Conservation (phyloP, 768 basidiomycete genomes). For the Gautieria morchelliformis region DNA sequence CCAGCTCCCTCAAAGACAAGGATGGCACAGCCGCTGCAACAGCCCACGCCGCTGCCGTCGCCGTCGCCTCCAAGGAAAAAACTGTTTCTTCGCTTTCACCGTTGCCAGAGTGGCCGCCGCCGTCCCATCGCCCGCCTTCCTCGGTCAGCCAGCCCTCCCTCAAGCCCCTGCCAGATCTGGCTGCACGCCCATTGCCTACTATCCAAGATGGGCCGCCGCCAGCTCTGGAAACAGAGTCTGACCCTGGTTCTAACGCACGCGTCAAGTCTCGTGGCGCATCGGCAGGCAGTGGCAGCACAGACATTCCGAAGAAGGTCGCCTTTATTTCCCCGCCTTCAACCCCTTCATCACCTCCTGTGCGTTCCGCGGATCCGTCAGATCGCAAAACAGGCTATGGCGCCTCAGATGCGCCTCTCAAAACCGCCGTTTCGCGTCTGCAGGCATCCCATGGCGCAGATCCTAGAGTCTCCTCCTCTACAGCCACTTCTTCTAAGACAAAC, state of each 20-base stretch:
- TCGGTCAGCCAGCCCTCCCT: conserved; percentile 31
- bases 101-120: conserved; percentile 60
- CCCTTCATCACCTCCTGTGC: conserved; percentile 27
- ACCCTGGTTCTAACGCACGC: conserved; percentile 17
- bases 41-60: conserved; percentile 21
- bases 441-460: conserved; percentile 58
- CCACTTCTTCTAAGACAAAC: conserved; percentile 60
- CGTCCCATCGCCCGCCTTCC: conserved; percentile 20
- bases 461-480: conserved; percentile 55
- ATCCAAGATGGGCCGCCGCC: conserved; percentile 25
- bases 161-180: conserved; percentile 63
- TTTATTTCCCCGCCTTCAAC: conserved; percentile 78
- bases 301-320: conserved; percentile 69
- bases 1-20: conserved; percentile 45
- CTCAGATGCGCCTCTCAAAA: conserved; percentile 36
- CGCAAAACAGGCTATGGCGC: not conserved
- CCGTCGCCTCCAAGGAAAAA: conserved; percentile 4
- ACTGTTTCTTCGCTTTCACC: conserved; percentile 41
- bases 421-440: conserved; percentile 69
- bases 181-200: conserved; percentile 36
- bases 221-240: not conserved
- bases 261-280: conserved; percentile 31
- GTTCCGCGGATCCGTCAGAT: not conserved
- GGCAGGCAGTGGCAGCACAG: conserved; percentile 36
- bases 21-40: conserved; percentile 27